phyloP scores from a whole-genome alignment of 2,329 filamentous ascomycete genomes.

The Thelonectria discophora region DNA sequence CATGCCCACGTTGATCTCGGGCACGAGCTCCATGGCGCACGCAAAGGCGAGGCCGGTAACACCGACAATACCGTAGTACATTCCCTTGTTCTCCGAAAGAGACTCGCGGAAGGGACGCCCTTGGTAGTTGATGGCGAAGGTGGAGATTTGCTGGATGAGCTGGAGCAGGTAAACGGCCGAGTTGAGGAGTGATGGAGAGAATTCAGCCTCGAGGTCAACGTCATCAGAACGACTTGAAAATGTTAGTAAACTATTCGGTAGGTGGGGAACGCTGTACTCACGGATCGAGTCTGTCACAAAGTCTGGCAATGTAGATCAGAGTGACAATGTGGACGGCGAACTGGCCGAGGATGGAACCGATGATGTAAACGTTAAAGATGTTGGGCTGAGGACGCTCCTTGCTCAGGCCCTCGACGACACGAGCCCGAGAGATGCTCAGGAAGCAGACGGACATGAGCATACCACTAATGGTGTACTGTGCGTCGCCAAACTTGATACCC shows the following conservation, averaged over 20 bases:
- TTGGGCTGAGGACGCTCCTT: conserved; percentile 98
- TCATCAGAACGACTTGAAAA: conserved; percentile 58
- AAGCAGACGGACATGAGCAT: conserved; percentile 99
- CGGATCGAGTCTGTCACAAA: conserved; percentile 87
- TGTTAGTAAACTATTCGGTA: conserved; percentile 38
- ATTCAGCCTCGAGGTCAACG: conserved; percentile 94
- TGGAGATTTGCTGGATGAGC: conserved; percentile 98
- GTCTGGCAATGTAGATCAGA: conserved; percentile 90
- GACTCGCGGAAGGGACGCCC: conserved; percentile 96
- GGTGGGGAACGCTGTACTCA: conserved; percentile 58
- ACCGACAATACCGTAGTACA: conserved; percentile 96
- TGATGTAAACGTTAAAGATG: conserved; percentile 99
- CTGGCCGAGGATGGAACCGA: conserved; percentile 95
- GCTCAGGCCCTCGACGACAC: conserved; percentile 92
- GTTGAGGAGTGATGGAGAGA: conserved; percentile 92
- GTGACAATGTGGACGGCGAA: conserved; percentile 96
- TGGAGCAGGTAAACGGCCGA: conserved; percentile 96
- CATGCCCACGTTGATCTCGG: conserved; percentile 93
- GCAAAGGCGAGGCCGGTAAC: conserved; percentile 92
- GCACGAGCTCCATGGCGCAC: conserved; percentile 93
- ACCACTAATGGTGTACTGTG: conserved; percentile 97
- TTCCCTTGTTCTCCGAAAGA: conserved; percentile 93
- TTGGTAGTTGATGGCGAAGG: conserved; percentile 99
- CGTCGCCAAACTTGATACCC: conserved; percentile 98
- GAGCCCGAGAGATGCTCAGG: conserved; percentile 96